phyloP scores from a whole-genome alignment of 768 basidiomycete species.

The Pisolithus albus region DNA sequence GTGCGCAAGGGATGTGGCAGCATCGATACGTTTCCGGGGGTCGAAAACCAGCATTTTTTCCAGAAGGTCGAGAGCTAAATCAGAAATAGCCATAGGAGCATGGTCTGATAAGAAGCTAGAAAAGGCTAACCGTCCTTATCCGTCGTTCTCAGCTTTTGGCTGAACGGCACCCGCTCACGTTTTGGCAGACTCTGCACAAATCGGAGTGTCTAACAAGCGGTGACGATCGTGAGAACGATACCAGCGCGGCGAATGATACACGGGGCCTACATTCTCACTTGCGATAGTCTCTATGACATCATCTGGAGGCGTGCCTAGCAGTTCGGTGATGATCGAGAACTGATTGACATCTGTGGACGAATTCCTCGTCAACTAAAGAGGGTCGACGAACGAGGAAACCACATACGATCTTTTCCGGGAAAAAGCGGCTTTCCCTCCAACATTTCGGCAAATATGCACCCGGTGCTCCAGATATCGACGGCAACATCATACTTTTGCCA shows the following conservation, averaged over 20 bases:
- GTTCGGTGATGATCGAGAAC: slow-evolving; percentile 98
- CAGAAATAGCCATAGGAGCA: slow-evolving; percentile 6
- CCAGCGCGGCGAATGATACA: background rate
- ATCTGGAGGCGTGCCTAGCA: slow-evolving; percentile 97
- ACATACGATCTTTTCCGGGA: slow-evolving; percentile 98
- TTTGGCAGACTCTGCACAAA: slow-evolving; percentile 99
- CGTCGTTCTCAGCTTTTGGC: slow-evolving; percentile 81
- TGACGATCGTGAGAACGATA: slow-evolving; percentile 9
- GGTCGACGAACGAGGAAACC: slow-evolving; percentile 8
- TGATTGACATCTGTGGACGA: slow-evolving; percentile 86
- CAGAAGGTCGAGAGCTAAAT: slow-evolving; percentile 81
- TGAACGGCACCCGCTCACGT: slow-evolving; percentile 91
- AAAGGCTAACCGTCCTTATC: slow-evolving; percentile 70
- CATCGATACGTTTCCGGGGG: slow-evolving; percentile 93
- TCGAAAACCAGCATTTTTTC: slow-evolving; percentile 99
- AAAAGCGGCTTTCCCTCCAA: slow-evolving; percentile 97
- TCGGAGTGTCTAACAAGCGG: slow-evolving; percentile 68
- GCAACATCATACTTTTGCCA: slow-evolving; percentile 99
- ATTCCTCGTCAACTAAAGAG: slow-evolving; percentile 7
- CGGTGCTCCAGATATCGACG: slow-evolving; percentile 99
- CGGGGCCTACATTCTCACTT: slow-evolving; percentile 79
- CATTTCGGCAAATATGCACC: slow-evolving; percentile 99
- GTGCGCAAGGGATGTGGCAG: slow-evolving; percentile 82
- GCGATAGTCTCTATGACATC: slow-evolving; percentile 99
- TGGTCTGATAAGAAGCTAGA: background rate